Evolutionary conservation across 805 yeast species (phyloP).

Genomic region (Torulaspora indica): DNA sequence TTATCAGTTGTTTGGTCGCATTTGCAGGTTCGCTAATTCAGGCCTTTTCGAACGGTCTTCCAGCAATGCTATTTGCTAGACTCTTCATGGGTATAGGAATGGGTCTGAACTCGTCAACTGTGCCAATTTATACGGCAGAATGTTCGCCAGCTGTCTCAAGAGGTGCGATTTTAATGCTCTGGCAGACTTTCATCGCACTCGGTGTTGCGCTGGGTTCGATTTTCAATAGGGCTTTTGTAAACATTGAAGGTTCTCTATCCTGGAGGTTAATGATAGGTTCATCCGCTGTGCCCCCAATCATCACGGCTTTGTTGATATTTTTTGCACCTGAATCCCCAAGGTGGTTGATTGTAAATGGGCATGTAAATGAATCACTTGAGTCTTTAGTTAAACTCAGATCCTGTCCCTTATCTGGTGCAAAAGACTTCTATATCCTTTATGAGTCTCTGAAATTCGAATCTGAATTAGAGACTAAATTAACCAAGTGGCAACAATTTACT

Average conservation of each 20-base stretch:
- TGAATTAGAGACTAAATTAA: conserved; percentile 41
- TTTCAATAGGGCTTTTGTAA: conserved; percentile 66
- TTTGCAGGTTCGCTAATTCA: conserved; percentile 60
- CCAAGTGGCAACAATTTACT: conserved; percentile 51
- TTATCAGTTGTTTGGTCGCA: conserved; percentile 53
- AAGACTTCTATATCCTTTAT: conserved; percentile 32
- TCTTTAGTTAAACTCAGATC: conserved; percentile 45
- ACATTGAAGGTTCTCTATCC: conserved; percentile 44
- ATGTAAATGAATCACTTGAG: conserved; percentile 47
- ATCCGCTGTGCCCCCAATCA: conserved; percentile 54
- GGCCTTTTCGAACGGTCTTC: conserved; percentile 57
- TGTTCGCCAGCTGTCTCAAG: conserved; percentile 59
- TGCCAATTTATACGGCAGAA: conserved; percentile 79
- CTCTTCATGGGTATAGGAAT: conserved; percentile 58
- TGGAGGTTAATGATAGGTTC: conserved; percentile 80
- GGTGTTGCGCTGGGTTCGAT: conserved; percentile 74
- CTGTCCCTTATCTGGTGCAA: conserved; percentile 52
- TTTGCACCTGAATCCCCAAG: conserved; percentile 65
- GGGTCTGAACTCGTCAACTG: conserved; percentile 69
- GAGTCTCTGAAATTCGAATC: conserved; percentile 35
- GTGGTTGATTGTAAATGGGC: conserved; percentile 55
- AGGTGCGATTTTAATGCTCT: conserved; percentile 63
- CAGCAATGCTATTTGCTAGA: conserved; percentile 63
- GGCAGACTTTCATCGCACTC: conserved; percentile 65
- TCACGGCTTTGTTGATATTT: conserved; percentile 39